Percentiles rank a stretch among this genome's conserved stretches.
Evolutionary conservation across 2,329 filamentous ascomycete genomes (phyloP).

Genomic region (Alternaria atra): DNA sequence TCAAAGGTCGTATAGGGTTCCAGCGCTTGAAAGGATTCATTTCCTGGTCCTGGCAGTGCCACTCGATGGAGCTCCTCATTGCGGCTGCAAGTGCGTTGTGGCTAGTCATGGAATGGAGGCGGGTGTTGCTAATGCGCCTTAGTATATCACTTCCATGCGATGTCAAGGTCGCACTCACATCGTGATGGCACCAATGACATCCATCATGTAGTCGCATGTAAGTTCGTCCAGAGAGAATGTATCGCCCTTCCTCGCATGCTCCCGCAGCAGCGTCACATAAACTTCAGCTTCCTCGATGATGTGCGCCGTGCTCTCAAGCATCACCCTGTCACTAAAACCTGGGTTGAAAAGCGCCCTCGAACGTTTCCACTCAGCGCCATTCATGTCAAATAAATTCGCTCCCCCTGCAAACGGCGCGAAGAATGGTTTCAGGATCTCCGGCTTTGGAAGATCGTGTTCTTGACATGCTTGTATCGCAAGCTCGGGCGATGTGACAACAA

Average conservation of each 20-base stretch:
- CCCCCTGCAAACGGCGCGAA: conserved; percentile 27
- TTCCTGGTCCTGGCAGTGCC: conserved; percentile 12
- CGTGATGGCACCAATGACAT: background rate
- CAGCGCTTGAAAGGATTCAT: conserved; percentile 22
- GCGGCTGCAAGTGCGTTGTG: conserved; percentile 16
- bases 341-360: conserved; percentile 30
- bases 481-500: conserved; percentile 22
- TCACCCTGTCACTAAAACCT: conserved; percentile 54
- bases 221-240: conserved; percentile 9
- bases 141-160: background rate
- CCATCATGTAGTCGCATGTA: conserved; percentile 16
- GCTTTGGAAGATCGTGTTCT: conserved; percentile 19
- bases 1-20: conserved; percentile 13
- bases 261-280: conserved; percentile 4
- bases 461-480: conserved; percentile 10
- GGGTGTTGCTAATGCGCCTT: conserved; percentile 4
- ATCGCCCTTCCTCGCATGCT: conserved; percentile 5
- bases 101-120: conserved; percentile 24
- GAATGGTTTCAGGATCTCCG: conserved; percentile 5
- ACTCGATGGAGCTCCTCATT: conserved; percentile 15
- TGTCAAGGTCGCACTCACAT: background rate
- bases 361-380: conserved; percentile 39
- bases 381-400: conserved; percentile 23
- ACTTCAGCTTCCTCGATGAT: conserved; percentile 11
- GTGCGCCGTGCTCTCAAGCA: conserved; percentile 38